Conservation (phyloP, 2,329 filamentous ascomycete species). For the Botryotinia globosa region DNA sequence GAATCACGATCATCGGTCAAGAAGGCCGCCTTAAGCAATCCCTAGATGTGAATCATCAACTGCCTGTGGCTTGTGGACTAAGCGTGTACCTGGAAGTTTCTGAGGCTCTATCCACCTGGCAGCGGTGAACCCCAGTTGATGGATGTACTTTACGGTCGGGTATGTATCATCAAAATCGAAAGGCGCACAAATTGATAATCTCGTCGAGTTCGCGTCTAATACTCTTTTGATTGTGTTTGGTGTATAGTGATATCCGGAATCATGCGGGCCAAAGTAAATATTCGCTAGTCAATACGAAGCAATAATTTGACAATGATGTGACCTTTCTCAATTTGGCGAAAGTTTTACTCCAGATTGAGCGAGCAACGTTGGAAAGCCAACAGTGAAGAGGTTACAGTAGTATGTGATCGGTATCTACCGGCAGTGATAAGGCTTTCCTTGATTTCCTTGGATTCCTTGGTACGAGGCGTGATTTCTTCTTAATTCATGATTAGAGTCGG, state of each 20-base stretch:
- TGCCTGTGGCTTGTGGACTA: constrained; percentile 3
- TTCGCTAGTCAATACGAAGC: not conserved
- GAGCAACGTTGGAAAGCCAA: constrained; percentile 3
- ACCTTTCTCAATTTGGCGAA: constrained; percentile 4
- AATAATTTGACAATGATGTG: constrained; percentile 8
- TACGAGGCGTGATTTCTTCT: not conserved
- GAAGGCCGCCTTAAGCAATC: constrained; percentile 18
- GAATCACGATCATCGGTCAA: not conserved
- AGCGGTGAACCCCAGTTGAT: constrained; percentile 9
- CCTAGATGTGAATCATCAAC: constrained; percentile 15
- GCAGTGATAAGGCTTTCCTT: constrained; percentile 7
- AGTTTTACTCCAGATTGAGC: not conserved
- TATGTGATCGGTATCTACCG: constrained; percentile 5
- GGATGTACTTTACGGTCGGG: not conserved
- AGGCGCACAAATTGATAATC: not conserved
- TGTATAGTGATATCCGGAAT: not conserved
- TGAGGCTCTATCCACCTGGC: constrained; percentile 12
- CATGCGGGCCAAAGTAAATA: constrained; percentile 1
- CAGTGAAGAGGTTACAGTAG: not conserved
- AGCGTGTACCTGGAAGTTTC: not conserved
- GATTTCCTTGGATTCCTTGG: not conserved
- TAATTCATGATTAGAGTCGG: not conserved
- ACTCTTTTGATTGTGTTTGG: not conserved
- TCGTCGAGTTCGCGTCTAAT: constrained; percentile 18
- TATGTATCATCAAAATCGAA: not conserved